Base-by-base conservation (phyloP, 306 rosid genomes). In the Fagus sylvatica region DNA sequence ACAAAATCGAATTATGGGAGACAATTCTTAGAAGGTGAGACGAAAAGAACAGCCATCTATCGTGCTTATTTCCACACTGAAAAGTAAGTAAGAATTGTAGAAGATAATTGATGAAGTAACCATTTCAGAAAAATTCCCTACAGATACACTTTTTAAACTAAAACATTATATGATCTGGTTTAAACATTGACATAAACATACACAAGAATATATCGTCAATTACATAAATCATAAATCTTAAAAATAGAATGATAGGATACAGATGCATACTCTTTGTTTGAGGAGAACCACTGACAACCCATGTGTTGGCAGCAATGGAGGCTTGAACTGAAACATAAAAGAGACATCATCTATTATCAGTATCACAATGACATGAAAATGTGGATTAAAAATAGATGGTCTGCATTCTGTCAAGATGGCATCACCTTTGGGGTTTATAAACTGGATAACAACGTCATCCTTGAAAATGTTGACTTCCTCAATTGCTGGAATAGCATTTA, bases 381-480 rank as follows among this genome's bases (percentile, higher is more conserved):
- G 28, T 22, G 28, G 28, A 33, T 49, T 5, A 60, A 55, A 67
- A 3, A 74, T 10, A 15, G 13, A 56, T 10, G 16, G 7, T 65
- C 10, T 7, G 73, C 12, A 53, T 37, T n/a, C 16, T 19, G 6
- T 59, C 37, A 17, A 53, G 36, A 0, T 56, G 36, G 32, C 33
- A 41, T 51, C 79, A 94, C 98, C 98, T 88, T 94, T 94, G 48
- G 98, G 98, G 81, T 89, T 94, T 69, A 77, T 3, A 83, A 94
- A 94, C 85, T 94, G 98, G 85, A 94, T 94, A 73, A 94, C 98
- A 15, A 90, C 89, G 55, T 94, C 98, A 81, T 94, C 98, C 92
- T 92, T 94, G 73, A 94, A 94, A 68, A 94, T 94, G 78, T 94
- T 94, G 57, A 94, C 98, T 75, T 94, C 98, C 88, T 94, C 98